Conservation (phyloP, 768 basidiomycete genomes). For the Trametes meyenii region DNA sequence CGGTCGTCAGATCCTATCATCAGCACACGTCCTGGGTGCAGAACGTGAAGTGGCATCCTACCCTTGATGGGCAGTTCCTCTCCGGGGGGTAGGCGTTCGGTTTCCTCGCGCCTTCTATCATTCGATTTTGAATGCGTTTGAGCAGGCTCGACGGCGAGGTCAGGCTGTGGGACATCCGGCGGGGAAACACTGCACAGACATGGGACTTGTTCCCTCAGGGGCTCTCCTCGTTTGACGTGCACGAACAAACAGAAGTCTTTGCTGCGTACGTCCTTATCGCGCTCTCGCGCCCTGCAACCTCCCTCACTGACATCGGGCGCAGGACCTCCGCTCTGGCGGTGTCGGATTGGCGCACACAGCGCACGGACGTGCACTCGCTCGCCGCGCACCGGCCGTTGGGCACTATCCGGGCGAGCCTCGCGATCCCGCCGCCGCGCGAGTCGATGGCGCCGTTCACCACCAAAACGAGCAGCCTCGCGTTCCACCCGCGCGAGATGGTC, state of each 20-base stretch:
- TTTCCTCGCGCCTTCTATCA: not conserved
- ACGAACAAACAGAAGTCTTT: conserved; percentile 80
- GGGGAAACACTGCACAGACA: conserved; percentile 53
- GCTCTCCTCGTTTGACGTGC: conserved; percentile 84
- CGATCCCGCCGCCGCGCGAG: conserved; percentile 54
- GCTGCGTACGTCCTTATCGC: conserved; percentile 62
- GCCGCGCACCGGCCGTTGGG: conserved; percentile 43
- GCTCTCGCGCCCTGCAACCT: conserved; percentile 13
- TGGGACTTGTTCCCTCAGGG: conserved; percentile 73
- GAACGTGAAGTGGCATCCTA: conserved; percentile 85
- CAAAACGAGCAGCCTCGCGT: conserved; percentile 64
- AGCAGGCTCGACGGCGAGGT: conserved; percentile 85
- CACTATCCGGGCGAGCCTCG: conserved; percentile 57
- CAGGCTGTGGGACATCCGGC: conserved; percentile 88
- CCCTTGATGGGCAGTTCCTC: conserved; percentile 66
- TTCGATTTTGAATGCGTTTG: not conserved
- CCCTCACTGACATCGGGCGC: not conserved
- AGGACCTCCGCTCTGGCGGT: conserved; percentile 65
- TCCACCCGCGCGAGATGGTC: conserved; percentile 89
- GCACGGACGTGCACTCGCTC: conserved; percentile 62
- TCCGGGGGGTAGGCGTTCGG: conserved; percentile 74
- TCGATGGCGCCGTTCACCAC: conserved; percentile 63
- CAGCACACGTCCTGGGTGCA: conserved; percentile 88
- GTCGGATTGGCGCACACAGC: conserved; percentile 67
- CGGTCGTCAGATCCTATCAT: conserved; percentile 76